Evolutionary conservation across 2,329 filamentous ascomycete species (phyloP), one percentile per base, ranked within the genome.

Genomic region (Ceratocystis papillata): DNA sequence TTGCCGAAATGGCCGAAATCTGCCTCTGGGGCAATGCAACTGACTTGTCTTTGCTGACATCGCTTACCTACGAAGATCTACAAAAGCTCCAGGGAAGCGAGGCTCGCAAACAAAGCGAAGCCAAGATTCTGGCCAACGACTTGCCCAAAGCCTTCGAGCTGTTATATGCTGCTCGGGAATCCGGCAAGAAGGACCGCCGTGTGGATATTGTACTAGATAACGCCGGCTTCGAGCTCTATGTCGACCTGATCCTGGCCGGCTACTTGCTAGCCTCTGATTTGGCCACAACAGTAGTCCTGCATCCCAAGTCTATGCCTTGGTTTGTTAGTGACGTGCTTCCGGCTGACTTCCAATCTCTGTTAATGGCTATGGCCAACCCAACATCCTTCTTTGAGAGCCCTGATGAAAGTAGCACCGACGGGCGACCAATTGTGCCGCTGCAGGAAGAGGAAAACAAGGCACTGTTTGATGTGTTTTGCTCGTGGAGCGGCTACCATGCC

Each of bases 11-110:
- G 88, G 92, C 87, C 76, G 90, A 96, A 79, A 94, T 96, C 71
- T 96, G 92, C 74, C 83, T 97, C 1, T 97, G 93, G 93, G 93
- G 93, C 10, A 97, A 97, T 74, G 94, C 93, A 1, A 97, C 93
- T 0, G 94, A 97, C 74, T 80, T 97, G 15, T 96, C 90, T 0
- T 86, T 97, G 22, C 80, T 97, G 65, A 96, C 92, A 0, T 91
- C 87, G 71, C 81, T 96, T 66, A 90, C 88, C 1, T 96, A 96
- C 75, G 92, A 96, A 72, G 94, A 97, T 73, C 95, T 99, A 70
- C 93, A 97, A 77, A 96, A 96, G 75, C 81, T 97, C 8, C 94
- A 99, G 78, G 93, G 93, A 17, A 87, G 89, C 6, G 82, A 92
- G 71, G 91, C 93, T 12, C 83, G 93, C 70, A 95, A 96, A 75